Base-by-base conservation (phyloP, 495 filamentous ascomycete genomes). In the Talaromyces adpressus region DNA sequence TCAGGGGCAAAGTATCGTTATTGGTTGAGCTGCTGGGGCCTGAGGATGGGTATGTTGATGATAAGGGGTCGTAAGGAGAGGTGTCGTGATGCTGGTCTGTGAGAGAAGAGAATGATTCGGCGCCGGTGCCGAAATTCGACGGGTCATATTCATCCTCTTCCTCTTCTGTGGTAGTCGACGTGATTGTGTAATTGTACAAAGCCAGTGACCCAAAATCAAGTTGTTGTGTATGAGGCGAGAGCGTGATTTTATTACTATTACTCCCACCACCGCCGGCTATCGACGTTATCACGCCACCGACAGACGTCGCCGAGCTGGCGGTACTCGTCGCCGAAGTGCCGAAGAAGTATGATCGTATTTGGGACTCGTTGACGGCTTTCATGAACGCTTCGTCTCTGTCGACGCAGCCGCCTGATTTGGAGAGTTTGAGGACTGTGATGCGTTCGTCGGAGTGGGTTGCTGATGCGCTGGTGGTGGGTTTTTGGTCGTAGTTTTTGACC, bases 301-400 rank as follows among this genome's bases (percentile, higher is more conserved):
- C n/a, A n/a, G n/a, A n/a, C n/a, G n/a, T 49, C n/a, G 45, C 20
- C 0, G 58, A 27, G 8, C 18, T 47, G 20, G 74, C 72, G 0
- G 75, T 69, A 0, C 12, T 41, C 1, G 75, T 69, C 25, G 75
- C 75, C 0, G 81, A 65, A 64, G 88, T 87, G 3, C 94, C 94
- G 72, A 97, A 98, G 79, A 98, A 99, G 73, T 98, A 99, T 62
- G 92, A 86, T 61, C 87, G 87, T 18, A 97, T 92, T 32, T 89
- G 85, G 0, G 86, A 85, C 64, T 93, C 89, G 27, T 87, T 81
- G 3, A 84, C 73, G 30, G 83, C 79, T 63, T 88, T 89, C 79
- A 92, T 83, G 71, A 90, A 97, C 1, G 79, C 72, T 12, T 85
- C 83, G 65, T 96, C 91, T 45, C 92, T 82, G 66, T 92, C 87